phyloP scores from a whole-genome alignment of 495 filamentous ascomycete genomes.

The Talaromyces thailandensis region DNA sequence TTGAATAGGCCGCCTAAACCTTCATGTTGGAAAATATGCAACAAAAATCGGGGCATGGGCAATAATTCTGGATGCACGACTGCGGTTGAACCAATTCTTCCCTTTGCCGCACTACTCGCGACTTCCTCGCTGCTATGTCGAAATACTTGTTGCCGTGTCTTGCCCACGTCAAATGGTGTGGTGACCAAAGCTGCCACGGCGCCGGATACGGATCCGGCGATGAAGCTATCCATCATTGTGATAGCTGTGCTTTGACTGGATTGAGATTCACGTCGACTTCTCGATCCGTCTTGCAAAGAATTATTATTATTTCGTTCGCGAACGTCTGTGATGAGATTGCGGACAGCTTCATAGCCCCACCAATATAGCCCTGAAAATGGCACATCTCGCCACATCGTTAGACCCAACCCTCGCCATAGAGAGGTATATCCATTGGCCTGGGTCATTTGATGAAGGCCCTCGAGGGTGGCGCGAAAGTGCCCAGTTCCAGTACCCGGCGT shows the following conservation, averaged over 20 bases:
- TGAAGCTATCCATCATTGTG: slow-evolving; percentile 80
- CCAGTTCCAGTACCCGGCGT: slow-evolving; percentile 44
- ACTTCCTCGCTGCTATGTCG: slow-evolving; percentile 40
- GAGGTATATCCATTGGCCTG: slow-evolving; percentile 62
- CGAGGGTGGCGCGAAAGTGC: slow-evolving; percentile 64
- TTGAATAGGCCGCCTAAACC: slow-evolving; percentile 74
- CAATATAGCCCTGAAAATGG: slow-evolving; percentile 97
- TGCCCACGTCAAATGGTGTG: slow-evolving; percentile 94
- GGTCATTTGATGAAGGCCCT: slow-evolving; percentile 73
- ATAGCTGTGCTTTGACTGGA: slow-evolving; percentile 39
- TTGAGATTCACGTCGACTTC: slow-evolving; percentile 28
- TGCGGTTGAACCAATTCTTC: slow-evolving; percentile 9
- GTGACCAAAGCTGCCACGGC: slow-evolving; percentile 82
- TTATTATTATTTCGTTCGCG: slow-evolving; percentile 38
- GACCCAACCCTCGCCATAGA: slow-evolving; percentile 84
- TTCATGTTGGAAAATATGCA: slow-evolving; percentile 81
- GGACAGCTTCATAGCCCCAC: slow-evolving; percentile 88
- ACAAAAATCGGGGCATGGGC: slow-evolving; percentile 68
- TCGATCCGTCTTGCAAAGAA: slow-evolving; percentile 44
- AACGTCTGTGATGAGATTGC: slow-evolving; percentile 52
- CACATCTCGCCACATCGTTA: slow-evolving; percentile 95
- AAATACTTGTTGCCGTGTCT: slow-evolving; percentile 84
- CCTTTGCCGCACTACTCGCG: slow-evolving; percentile 11
- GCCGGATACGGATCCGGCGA: slow-evolving; percentile 74
- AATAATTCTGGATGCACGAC: slow-evolving; percentile 55